Percentiles rank a stretch among this genome's conserved stretches.
Evolutionary conservation across 2,329 filamentous ascomycete genomes (phyloP).

Genomic region (Colletotrichum orchidophilum): DNA sequence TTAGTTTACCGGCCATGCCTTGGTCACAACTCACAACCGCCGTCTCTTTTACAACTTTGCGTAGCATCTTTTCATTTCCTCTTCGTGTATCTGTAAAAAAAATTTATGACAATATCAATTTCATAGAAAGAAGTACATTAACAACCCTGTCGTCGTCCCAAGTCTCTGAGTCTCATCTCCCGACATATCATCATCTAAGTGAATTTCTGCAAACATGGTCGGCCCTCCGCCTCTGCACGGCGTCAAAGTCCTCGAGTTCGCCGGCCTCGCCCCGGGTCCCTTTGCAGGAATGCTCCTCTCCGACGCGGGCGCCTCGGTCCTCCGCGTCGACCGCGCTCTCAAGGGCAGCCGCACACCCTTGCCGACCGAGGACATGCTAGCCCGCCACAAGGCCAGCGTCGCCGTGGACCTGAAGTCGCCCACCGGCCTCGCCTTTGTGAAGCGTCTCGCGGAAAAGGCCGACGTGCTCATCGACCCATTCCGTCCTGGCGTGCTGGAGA

Average conservation of each 20-base stretch:
- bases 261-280: slow-evolving; percentile 75
- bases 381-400: slow-evolving; percentile 83
- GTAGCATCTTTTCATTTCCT: not conserved
- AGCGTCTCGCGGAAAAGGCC: slow-evolving; percentile 66
- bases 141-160: not conserved
- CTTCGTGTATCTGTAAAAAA: not conserved
- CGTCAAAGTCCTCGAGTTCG: slow-evolving; percentile 68
- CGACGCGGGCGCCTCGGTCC: slow-evolving; percentile 87
- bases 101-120: not conserved
- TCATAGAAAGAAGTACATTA: not conserved
- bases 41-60: not conserved
- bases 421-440: slow-evolving; percentile 71
- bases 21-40: not conserved
- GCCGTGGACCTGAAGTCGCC: slow-evolving; percentile 80
- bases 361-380: slow-evolving; percentile 76
- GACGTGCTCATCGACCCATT: slow-evolving; percentile 95
- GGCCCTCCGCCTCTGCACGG: slow-evolving; percentile 55
- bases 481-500: slow-evolving; percentile 89
- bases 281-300: slow-evolving; percentile 90
- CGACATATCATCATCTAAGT: not conserved
- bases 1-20: slow-evolving; percentile 2
- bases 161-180: not conserved
- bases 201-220: slow-evolving; percentile 42
- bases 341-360: slow-evolving; percentile 48
- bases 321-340: slow-evolving; percentile 81